Base-by-base conservation (phyloP, 148 eudicot genomes). In the Dysphania ambrosioides region DNA sequence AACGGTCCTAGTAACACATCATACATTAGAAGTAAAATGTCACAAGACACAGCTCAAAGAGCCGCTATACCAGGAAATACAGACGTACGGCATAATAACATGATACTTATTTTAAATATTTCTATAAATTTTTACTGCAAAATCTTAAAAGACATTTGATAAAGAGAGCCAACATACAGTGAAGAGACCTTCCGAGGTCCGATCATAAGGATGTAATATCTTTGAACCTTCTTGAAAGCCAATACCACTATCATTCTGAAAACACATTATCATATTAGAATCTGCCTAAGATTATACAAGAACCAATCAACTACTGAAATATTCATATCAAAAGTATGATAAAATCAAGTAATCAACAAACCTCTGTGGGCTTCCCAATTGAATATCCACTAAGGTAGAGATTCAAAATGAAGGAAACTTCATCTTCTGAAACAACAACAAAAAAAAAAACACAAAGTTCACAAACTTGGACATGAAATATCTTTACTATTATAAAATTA, bases 361-460 rank as follows among this genome's bases (percentile, higher is more conserved):
- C 98, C 93, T 95, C 97, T 6, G 81, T 78, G 53, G 90, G 85
- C 73, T 87, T 92, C 67, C 85, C 88, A 61, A 95, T 83, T 11
- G 92, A 85, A 84, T 90, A 95, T 59, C 98, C 93, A 82, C 92
- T 92, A 27, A 86, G 91, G 76, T 83, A 95, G 77, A 95, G 88
- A 79, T 83, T 87, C 79, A 95, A 57, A 18, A 79, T 77, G 84
- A 95, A 90, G 60, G 98, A 95, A 66, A 90, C 89, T 78, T 92
- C 97, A 69, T 75, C 79, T 53, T 95, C 98, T 95, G 80, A 31
- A 70, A 79, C 27, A 4, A 55, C 18, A 58, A 62, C 16, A 72
- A 70, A 58, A 62, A 21, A 72, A 70, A 32, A 75, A 70, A 32
- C 0, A 44, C 23, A 27, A 59, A 8, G 18, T n/a, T 59, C 24